Evolutionary conservation across 352 stramenopile species (phyloP).

Genomic region (Phytophthora agathidicida): DNA sequence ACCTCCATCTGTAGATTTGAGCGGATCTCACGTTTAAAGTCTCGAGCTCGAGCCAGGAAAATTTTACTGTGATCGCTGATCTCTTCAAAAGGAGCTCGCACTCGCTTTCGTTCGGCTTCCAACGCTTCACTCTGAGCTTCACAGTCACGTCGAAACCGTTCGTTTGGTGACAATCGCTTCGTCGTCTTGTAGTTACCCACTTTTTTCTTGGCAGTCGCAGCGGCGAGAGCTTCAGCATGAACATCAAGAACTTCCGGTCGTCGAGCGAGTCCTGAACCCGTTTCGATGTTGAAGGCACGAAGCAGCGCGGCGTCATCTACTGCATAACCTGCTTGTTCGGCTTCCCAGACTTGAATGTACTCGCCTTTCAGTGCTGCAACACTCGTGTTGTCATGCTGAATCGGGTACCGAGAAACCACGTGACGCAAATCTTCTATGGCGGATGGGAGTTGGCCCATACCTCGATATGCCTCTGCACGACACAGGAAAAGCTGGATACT

Average conservation of each 20-base stretch:
- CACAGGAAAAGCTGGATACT: conserved; percentile 47
- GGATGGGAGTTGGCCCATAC: conserved; percentile 51
- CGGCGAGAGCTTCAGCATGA: conserved; percentile 24
- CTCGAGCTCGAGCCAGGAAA: conserved; percentile 41
- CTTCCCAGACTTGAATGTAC: conserved; percentile 40
- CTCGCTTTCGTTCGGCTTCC: conserved; percentile 1
- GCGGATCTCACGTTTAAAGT: conserved; percentile 69
- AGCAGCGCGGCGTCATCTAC: conserved; percentile 57
- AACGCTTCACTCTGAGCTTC: conserved; percentile 15
- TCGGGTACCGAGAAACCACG: conserved; percentile 37
- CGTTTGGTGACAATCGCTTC: conserved; percentile 27
- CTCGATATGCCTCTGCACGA: conserved; percentile 51
- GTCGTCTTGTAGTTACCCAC: background rate
- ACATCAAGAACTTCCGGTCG: conserved; percentile 51
- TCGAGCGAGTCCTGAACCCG: conserved; percentile 41
- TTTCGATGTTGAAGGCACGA: conserved; percentile 55
- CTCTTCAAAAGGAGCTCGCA: conserved; percentile 21
- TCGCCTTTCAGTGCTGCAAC: conserved; percentile 21
- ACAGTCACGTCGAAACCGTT: conserved; percentile 45
- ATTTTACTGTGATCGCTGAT: conserved; percentile 16
- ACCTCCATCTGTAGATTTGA: conserved; percentile 65
- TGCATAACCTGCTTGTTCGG: conserved; percentile 51
- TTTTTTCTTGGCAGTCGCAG: conserved; percentile 32
- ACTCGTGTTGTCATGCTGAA: conserved; percentile 20
- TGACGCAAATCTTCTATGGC: conserved; percentile 48